These are phyloP conservation scores for Symbiotaphrina buchneri DNA, from an alignment of 495 filamentous ascomycete species.

Conservation along the genomic window DNA sequence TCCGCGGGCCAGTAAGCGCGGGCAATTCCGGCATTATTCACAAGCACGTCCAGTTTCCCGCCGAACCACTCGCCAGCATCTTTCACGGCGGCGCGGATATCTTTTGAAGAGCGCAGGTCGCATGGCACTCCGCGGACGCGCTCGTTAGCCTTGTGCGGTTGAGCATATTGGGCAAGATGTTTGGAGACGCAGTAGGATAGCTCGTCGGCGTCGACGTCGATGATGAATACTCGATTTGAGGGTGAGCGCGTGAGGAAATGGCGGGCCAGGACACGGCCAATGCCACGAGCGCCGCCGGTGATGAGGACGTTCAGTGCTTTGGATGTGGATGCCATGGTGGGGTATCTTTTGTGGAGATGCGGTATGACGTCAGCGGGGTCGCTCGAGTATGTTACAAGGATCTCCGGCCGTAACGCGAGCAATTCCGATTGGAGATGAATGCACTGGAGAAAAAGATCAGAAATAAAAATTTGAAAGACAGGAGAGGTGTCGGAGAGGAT, in stretches of 20 bases:
- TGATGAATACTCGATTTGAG: constrained; percentile 12
- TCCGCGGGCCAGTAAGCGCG: constrained; percentile 9
- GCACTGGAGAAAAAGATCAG: no score
- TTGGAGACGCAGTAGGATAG: constrained; percentile 12
- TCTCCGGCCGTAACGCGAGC: no score
- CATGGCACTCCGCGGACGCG: constrained; percentile 7
- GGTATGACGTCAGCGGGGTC: no score
- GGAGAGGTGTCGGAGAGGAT: no score
- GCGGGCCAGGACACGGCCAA: constrained; percentile 10
- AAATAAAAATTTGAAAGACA: no score
- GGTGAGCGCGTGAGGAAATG: constrained; percentile 8
- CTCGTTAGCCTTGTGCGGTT: constrained; percentile 1
- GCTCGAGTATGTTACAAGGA: no score
- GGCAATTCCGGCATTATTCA: constrained; percentile 13
- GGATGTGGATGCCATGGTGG: no score
- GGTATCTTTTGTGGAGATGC: no score
- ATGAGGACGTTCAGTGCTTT: constrained; percentile 12
- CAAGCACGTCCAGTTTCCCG: constrained; percentile 11
- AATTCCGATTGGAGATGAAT: no score
- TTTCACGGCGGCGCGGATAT: constrained; percentile 9
- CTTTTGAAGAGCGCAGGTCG: constrained; percentile 10
- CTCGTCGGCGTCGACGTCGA: constrained; percentile 13
- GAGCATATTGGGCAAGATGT: no score
- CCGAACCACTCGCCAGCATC: constrained; percentile 10
- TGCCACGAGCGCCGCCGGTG: constrained; percentile 12